Conservation (phyloP, 805 yeast genomes). For the Starmerella davenportii region DNA sequence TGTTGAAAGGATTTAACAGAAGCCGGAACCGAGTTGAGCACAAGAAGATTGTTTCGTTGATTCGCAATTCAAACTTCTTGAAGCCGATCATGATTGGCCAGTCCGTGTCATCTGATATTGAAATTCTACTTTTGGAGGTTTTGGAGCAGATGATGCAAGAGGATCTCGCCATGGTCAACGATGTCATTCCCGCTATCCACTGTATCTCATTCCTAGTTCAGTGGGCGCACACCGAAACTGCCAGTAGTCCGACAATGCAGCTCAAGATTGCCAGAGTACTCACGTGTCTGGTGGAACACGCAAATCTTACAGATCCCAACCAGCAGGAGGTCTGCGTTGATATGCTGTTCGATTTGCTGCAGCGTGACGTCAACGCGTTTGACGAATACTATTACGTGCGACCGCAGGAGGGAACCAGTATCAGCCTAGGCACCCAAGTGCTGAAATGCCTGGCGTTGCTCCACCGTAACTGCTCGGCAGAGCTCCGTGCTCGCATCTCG, state of each 20-base stretch:
- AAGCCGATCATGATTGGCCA: background rate
- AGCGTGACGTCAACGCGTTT: no score
- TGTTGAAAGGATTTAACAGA: background rate
- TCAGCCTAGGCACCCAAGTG: background rate
- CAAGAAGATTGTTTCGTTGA: background rate
- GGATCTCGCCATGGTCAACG: background rate
- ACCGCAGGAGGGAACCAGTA: no score
- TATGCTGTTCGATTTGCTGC: background rate
- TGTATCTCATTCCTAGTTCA: background rate
- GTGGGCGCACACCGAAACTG: no score
- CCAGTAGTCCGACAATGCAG: no score
- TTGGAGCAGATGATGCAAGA: background rate
- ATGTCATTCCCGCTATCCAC: background rate
- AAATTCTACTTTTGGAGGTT: background rate
- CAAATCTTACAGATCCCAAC: background rate
- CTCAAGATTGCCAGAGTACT: background rate
- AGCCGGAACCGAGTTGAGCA: background rate
- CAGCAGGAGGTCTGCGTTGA: background rate
- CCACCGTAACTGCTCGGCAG: no score
- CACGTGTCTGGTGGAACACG: background rate
- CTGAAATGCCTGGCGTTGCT: background rate
- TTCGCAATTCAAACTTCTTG: background rate
- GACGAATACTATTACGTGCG: no score
- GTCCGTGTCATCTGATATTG: background rate
- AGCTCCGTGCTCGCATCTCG: no score